A percentile compares a stretch with the other conserved stretches of the same genome.
Evolutionary conservation across 108 stramenopile species (phyloP).

Genomic region (Cyclostephanos invisitatus): DNA sequence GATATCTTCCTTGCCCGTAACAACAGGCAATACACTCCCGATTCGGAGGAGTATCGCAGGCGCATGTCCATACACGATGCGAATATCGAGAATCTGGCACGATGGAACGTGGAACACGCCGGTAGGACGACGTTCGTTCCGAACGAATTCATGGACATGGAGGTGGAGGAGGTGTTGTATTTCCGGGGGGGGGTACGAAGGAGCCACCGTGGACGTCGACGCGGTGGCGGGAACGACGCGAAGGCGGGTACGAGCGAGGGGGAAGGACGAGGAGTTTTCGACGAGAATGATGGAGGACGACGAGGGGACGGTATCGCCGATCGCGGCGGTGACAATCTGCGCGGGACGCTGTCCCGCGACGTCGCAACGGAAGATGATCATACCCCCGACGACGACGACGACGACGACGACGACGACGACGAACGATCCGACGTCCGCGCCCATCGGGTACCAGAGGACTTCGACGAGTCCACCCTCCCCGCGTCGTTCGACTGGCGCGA

Average conservation of each 20-base stretch:
- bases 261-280: background rate
- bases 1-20: constrained; percentile 11
- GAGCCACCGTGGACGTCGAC: background rate
- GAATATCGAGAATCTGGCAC: constrained; percentile 17
- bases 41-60: constrained; percentile 7
- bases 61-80: constrained; percentile 31
- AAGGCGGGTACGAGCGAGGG: background rate
- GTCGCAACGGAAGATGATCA: too few relatives aligned
- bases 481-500: constrained; percentile 34
- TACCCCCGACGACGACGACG: background rate
- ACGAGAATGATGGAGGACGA: background rate
- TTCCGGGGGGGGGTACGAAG: constrained; percentile 33
- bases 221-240: too few relatives aligned
- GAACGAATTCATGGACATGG: constrained; percentile 39
- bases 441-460: constrained; percentile 28
- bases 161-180: constrained; percentile 23
- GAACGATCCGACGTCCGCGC: constrained; percentile 1
- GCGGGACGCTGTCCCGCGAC: too few relatives aligned
- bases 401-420: background rate
- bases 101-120: constrained; percentile 25
- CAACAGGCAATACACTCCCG: constrained; percentile 25
- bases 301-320: background rate
- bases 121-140: constrained; percentile 29
- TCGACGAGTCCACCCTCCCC: constrained; percentile 38
- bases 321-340: too few relatives aligned